These are phyloP conservation scores for Rheum nobile DNA, from an alignment of 148 eudicot species.

Conservation along the genomic window DNA sequence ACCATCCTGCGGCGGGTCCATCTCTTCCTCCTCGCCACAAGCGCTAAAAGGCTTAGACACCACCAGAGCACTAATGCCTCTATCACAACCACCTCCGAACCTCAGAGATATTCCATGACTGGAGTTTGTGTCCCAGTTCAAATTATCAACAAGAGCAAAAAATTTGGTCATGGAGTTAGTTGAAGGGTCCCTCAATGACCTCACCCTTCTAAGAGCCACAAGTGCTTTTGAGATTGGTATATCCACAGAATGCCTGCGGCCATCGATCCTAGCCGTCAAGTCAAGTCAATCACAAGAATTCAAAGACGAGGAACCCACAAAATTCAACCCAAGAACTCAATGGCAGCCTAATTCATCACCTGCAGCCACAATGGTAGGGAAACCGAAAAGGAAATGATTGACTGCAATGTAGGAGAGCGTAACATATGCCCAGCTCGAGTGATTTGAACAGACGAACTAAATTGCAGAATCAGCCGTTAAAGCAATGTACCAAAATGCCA, in stretches of 20 bases:
- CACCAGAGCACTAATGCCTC: slow-evolving; percentile 18
- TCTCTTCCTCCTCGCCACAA: slow-evolving; percentile 34
- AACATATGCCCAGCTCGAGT: not conserved
- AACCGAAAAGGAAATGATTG: not conserved
- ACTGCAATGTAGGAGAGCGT: too few relatives aligned
- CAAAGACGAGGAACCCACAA: not conserved
- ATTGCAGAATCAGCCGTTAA: not conserved
- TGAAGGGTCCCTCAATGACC: slow-evolving; percentile 91
- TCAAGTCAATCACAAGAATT: not conserved
- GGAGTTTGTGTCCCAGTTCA: slow-evolving; percentile 82
- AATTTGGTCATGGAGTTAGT: slow-evolving; percentile 75
- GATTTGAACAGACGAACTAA: not conserved
- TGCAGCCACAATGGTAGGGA: not conserved
- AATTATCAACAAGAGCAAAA: slow-evolving; percentile 43
- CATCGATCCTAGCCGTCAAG: slow-evolving; percentile 55
- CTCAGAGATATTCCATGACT: slow-evolving; percentile 62
- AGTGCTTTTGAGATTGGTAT: slow-evolving; percentile 74
- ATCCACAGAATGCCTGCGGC: slow-evolving; percentile 85
- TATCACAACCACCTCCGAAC: slow-evolving; percentile 40
- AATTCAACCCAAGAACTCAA: not conserved
- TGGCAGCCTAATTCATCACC: not conserved
- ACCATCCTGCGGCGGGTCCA: too few relatives aligned
- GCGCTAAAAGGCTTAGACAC: slow-evolving; percentile 23
- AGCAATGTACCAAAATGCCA: not conserved
- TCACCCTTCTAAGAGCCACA: slow-evolving; percentile 83